Conservation (phyloP, 75 land plant species). For the Cupressus sempervirens region DNA sequence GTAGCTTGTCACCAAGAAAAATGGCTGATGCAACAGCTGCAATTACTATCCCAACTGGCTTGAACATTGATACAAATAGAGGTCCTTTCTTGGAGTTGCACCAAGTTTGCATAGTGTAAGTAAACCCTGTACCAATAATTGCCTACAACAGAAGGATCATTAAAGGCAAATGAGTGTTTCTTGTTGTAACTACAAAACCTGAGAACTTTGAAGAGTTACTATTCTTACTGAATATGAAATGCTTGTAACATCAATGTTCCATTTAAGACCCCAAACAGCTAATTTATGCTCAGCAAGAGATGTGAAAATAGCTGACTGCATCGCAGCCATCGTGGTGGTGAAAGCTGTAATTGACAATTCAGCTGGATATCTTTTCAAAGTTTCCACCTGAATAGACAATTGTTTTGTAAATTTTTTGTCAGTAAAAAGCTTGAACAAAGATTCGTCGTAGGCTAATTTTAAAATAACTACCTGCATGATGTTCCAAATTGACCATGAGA, state of each 20-base stretch:
- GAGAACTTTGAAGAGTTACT: not conserved
- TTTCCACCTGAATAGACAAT: conserved; percentile 31
- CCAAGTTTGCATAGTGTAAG: conserved; percentile 31
- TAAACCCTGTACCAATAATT: conserved; percentile 30
- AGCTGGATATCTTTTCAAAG: conserved; percentile 50
- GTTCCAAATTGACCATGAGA: conserved; percentile 34
- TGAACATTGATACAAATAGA: conserved; percentile 42
- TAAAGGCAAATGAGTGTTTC: not conserved
- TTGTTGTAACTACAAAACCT: not conserved
- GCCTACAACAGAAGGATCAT: conserved; percentile 17
- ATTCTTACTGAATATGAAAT: conserved; percentile 31
- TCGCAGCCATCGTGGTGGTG: conserved; percentile 45
- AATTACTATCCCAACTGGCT: conserved; percentile 41
- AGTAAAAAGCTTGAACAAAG: not conserved
- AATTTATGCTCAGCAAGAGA: conserved; percentile 19
- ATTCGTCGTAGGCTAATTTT: conserved; percentile 1
- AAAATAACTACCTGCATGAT: conserved; percentile 41
- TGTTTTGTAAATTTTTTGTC: not conserved
- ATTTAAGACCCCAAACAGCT: conserved; percentile 32
- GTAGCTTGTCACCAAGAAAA: conserved; percentile 35
- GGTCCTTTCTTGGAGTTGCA: conserved; percentile 32
- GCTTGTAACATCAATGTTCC: conserved; percentile 18
- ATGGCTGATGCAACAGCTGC: conserved; percentile 32
- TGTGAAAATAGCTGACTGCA: conserved; percentile 31
- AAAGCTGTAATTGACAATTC: conserved; percentile 37